Base-by-base conservation (phyloP, 2,329 filamentous ascomycete genomes). In the Pseudocercospora fijiensis region DNA sequence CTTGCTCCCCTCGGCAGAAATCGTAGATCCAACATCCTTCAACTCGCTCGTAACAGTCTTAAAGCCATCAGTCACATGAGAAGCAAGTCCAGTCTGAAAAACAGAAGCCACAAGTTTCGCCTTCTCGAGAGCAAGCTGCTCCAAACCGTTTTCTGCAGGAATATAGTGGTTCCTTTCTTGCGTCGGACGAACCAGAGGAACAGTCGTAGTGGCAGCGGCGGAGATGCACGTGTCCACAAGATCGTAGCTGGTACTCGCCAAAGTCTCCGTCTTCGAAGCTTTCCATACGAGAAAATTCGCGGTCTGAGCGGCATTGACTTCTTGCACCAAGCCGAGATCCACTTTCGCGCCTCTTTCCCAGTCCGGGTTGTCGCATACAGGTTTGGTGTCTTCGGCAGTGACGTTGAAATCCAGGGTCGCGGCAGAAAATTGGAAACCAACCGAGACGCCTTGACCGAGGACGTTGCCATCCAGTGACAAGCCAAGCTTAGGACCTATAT, bases 351-450 rank as follows among this genome's bases (percentile, higher is more conserved):
- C 37, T 61, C 37, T 33, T 18, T 51, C 37, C 33, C 20, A 24
- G 22, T 49, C 24, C 11, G 22, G 22, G 4, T 33, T 20, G 9
- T 28, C 24, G 27, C 62, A 64, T 5, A 33, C 30, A 5, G 52
- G 43, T 13, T 30, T 43, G n/a, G 30, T 37, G 3, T 28, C 9
- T 18, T 61, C 58, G 9, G 45, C 58, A 4, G 58, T 43, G 2
- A 61, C 30, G 18, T 64, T 61, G 10, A 58, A 45, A 1, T 9
- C 43, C 20, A 64, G 16, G 18, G 53, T 52, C 8, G 58, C 62
- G 7, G 62, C 62, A n/a, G 41, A 47, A n/a, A 64, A 64, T 1
- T 33, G 24, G n/a, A 64, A 27, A 6, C 58, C 58, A 0, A 64
- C 62, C 13, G 51, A 53, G 10, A 53, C 43, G 9, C 62, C 62